Percentiles rank a stretch among this genome's conserved stretches.
Evolutionary conservation across 2,329 filamentous ascomycete genomes (phyloP).

Genomic region (Fusarium sp.): DNA sequence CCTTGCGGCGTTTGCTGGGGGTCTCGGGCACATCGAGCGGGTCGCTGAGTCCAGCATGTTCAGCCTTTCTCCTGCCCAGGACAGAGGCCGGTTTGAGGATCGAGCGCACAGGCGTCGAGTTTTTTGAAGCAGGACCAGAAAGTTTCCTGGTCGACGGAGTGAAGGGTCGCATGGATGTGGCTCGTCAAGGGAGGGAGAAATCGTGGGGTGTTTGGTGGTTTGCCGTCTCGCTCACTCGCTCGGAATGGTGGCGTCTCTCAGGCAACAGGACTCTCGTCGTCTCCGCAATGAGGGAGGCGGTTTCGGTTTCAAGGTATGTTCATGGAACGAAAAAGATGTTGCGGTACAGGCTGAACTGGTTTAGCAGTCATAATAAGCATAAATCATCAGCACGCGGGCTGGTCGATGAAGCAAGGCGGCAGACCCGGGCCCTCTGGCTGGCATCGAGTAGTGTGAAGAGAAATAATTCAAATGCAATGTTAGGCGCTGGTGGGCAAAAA

Average conservation of each 20-base stretch:
- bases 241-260: constrained; percentile 45
- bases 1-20: constrained; percentile 69
- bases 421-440: constrained; percentile 12
- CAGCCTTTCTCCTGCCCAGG: constrained; percentile 62
- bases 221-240: constrained; percentile 19
- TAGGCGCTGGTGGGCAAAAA: constrained; percentile 42
- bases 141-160: constrained; percentile 54
- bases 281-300: constrained; percentile 19
- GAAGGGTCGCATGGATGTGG: constrained; percentile 48
- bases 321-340: constrained; percentile 45
- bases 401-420: constrained; percentile 17
- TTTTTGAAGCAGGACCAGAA: constrained; percentile 53
- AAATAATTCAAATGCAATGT: constrained; percentile 25
- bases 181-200: constrained; percentile 19
- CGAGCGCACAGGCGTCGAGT: constrained; percentile 64
- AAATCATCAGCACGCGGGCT: constrained; percentile 26
- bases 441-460: constrained; percentile 20
- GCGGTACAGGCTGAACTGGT: constrained; percentile 32
- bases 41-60: constrained; percentile 61
- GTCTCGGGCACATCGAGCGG: constrained; percentile 58
- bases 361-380: constrained; percentile 50
- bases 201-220: constrained; percentile 16
- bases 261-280: constrained; percentile 42
- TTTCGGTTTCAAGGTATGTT: constrained; percentile 38
- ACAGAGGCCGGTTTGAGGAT: constrained; percentile 67